Conservation (phyloP, 148 eudicot species). For the Bassia scoparia region DNA sequence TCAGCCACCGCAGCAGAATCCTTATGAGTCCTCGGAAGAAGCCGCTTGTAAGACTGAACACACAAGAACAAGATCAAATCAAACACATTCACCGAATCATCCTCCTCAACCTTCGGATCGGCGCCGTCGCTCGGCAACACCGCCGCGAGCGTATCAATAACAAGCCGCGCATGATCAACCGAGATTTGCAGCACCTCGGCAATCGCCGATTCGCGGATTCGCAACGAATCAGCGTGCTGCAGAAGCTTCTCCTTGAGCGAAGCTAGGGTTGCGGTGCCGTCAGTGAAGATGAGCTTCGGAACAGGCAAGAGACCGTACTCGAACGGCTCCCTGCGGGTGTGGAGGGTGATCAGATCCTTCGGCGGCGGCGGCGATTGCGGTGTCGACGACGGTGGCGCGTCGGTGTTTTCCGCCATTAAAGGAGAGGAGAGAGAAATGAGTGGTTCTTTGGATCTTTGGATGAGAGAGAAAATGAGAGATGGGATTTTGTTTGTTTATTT, state of each 20-base stretch:
- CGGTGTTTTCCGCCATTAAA: constrained; percentile 37
- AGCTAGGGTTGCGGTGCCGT: constrained; percentile 51
- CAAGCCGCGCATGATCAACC: constrained; percentile 53
- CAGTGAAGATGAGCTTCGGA: constrained; percentile 85
- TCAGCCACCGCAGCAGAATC: constrained; percentile 88
- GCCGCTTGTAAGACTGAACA: constrained; percentile 79
- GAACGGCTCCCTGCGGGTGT: constrained; percentile 78
- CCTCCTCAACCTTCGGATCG: neutral
- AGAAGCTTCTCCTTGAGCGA: constrained; percentile 54
- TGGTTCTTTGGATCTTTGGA: neutral
- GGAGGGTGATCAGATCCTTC: constrained; percentile 40
- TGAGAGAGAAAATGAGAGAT: constrained; percentile 7
- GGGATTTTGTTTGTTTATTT: neutral
- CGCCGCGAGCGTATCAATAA: constrained; percentile 58
- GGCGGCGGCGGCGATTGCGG: constrained; percentile 23
- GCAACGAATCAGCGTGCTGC: constrained; percentile 20
- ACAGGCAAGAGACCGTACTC: constrained; percentile 93
- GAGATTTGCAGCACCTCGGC: constrained; percentile 60
- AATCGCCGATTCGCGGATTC: constrained; percentile 42
- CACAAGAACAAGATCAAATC: constrained; percentile 79
- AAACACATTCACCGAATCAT: constrained; percentile 53
- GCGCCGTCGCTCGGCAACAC: constrained; percentile 41
- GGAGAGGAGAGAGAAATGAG: neutral
- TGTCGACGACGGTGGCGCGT: constrained; percentile 23
- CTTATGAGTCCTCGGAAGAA: constrained; percentile 76